A percentile compares a stretch with the other conserved stretches of the same genome.
Conservation (phyloP, 306 rosid species). For the Medicago ruthenica region DNA sequence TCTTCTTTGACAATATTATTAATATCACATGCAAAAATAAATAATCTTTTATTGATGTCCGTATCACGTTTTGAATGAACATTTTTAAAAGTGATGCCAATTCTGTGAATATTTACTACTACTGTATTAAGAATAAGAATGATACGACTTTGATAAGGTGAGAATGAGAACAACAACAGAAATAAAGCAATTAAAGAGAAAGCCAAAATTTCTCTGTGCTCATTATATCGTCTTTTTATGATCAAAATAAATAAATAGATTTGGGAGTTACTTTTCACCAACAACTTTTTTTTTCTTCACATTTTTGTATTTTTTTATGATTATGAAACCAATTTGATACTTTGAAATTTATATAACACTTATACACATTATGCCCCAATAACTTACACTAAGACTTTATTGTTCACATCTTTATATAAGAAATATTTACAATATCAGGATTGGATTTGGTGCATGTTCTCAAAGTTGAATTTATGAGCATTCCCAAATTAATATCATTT, state of each 20-base stretch:
- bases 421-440: too few relatives aligned
- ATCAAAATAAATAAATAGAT: not conserved
- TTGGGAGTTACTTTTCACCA: not conserved
- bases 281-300: not conserved
- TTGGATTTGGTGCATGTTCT: not conserved
- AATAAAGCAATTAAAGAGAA: not conserved
- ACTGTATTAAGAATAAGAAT: not conserved
- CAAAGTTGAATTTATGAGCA: not conserved
- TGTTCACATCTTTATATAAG: too few relatives aligned
- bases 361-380: too few relatives aligned
- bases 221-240: not conserved
- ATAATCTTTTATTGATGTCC: not conserved
- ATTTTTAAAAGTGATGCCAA: slow-evolving; percentile 6
- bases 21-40: slow-evolving; percentile 30
- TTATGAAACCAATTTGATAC: too few relatives aligned
- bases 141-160: slow-evolving; percentile 1
- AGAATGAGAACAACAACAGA: not conserved
- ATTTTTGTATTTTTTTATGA: too few relatives aligned
- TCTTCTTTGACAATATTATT: not conserved
- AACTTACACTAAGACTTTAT: too few relatives aligned
- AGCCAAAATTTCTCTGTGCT: not conserved
- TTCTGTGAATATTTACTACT: not conserved
- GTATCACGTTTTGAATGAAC: not conserved
- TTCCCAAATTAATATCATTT: not conserved
- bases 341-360: too few relatives aligned